Evolutionary conservation across 306 rosid species (phyloP).

Genomic region (Prunus armeniaca): DNA sequence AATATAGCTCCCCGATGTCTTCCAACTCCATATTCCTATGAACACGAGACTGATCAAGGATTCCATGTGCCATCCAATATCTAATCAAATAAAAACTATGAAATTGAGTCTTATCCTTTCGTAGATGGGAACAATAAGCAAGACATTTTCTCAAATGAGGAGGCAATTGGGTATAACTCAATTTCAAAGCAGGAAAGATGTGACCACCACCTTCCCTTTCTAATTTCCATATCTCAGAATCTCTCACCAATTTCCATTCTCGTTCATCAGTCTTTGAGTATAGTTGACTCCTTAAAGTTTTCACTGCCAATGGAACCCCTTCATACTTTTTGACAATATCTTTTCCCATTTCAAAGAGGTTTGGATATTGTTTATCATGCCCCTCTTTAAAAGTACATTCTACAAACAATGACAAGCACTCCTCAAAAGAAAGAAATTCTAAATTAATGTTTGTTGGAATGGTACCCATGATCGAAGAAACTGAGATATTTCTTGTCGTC

Average conservation of each 20-base stretch:
- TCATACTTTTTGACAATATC: slow-evolving; percentile 6
- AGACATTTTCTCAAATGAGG: neutral
- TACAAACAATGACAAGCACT: neutral
- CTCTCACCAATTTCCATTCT: neutral
- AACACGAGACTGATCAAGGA: too few relatives aligned
- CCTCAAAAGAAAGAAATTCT: neutral
- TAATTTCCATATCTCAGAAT: slow-evolving; percentile 5
- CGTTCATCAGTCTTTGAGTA: neutral
- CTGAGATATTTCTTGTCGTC: neutral
- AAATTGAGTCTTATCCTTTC: fast-evolving
- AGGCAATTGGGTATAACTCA: neutral
- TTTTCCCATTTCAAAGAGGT: neutral
- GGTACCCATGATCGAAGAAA: neutral
- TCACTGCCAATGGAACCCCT: slow-evolving; percentile 26
- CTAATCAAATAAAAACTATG: too few relatives aligned
- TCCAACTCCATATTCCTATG: too few relatives aligned
- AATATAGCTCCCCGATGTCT: too few relatives aligned
- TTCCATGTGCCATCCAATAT: too few relatives aligned
- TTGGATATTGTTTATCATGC: too few relatives aligned
- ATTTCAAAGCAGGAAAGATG: neutral
- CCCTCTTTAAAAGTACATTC: neutral
- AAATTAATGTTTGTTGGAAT: neutral
- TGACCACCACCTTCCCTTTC: neutral
- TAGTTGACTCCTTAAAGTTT: slow-evolving; percentile 18
- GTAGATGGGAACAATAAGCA: neutral